Conservation (phyloP, 495 filamentous ascomycete species). For the Oidiodendron maius region DNA sequence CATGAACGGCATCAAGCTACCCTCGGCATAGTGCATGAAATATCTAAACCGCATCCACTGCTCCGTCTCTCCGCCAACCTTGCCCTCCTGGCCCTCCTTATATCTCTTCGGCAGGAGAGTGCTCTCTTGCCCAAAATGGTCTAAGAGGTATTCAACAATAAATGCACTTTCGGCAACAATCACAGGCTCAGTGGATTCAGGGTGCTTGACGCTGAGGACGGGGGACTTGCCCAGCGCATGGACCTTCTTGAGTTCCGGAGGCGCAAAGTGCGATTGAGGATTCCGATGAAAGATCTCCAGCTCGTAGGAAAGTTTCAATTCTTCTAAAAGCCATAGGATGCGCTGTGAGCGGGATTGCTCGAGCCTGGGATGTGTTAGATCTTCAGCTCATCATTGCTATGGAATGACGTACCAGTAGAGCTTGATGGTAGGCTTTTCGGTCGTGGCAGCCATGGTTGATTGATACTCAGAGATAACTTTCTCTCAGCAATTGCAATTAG, state of each 20-base stretch:
- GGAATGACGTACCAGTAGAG: slow-evolving; percentile 62
- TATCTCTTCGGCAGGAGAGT: slow-evolving; percentile 62
- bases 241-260: slow-evolving; percentile 63
- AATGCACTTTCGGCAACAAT: slow-evolving; percentile 75
- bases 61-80: slow-evolving; percentile 65
- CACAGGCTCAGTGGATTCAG: slow-evolving; percentile 41
- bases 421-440: slow-evolving; percentile 54
- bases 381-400: background rate
- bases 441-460: background rate
- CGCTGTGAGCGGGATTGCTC: slow-evolving; percentile 75
- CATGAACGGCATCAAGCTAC: slow-evolving; percentile 56
- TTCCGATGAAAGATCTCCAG: slow-evolving; percentile 68
- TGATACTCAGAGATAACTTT: no score
- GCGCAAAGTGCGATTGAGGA: slow-evolving; percentile 53
- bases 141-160: slow-evolving; percentile 75
- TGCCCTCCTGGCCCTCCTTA: slow-evolving; percentile 43
- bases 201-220: slow-evolving; percentile 50
- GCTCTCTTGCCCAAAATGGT: slow-evolving; percentile 56
- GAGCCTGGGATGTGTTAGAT: slow-evolving; percentile 46
- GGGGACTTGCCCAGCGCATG: slow-evolving; percentile 87
- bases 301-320: slow-evolving; percentile 71
- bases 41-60: slow-evolving; percentile 72
- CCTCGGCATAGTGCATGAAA: slow-evolving; percentile 79
- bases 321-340: slow-evolving; percentile 85
- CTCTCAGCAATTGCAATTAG: no score